A percentile compares a stretch with the other conserved stretches of the same genome.
phyloP scores from a whole-genome alignment of 2,329 filamentous ascomycete genomes.

The Aschersonia sp. region DNA sequence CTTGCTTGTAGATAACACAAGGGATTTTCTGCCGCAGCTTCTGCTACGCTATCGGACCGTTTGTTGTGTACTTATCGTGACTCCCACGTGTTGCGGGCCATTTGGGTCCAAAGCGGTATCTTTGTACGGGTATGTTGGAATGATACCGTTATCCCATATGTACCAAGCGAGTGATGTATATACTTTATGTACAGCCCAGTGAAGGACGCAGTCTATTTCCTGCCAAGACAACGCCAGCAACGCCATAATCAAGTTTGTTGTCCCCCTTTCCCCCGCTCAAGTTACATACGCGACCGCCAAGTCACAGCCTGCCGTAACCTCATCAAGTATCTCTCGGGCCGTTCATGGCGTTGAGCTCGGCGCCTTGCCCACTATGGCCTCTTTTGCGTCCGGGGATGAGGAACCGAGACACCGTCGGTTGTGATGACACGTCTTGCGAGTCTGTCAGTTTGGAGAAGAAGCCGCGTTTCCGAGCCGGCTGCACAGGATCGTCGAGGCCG shows the following conservation, averaged over 20 bases:
- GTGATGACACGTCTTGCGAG: slow-evolving; percentile 20
- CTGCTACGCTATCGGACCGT: no score
- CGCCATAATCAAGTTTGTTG: no score
- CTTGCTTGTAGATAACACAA: no score
- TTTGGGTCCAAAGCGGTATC: neutral
- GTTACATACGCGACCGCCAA: neutral
- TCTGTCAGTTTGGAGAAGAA: slow-evolving; percentile 71
- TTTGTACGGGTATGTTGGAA: neutral
- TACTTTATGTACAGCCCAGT: neutral
- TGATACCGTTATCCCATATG: neutral
- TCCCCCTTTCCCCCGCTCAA: neutral
- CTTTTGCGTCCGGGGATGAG: slow-evolving; percentile 59
- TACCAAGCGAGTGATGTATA: neutral
- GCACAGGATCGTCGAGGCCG: slow-evolving; percentile 62
- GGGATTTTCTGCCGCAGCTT: no score
- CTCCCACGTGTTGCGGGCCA: no score
- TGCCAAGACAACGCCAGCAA: neutral
- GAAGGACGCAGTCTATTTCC: neutral
- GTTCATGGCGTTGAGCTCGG: slow-evolving; percentile 56
- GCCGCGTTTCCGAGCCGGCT: slow-evolving; percentile 39
- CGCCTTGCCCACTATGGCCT: slow-evolving; percentile 47
- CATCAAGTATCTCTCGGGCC: slow-evolving; percentile 15
- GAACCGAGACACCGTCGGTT: slow-evolving; percentile 39
- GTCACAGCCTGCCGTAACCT: neutral
- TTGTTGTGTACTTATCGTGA: no score